Evolutionary conservation across 495 filamentous ascomycete species (phyloP).

Genomic region (Aspergillus indologenus): DNA sequence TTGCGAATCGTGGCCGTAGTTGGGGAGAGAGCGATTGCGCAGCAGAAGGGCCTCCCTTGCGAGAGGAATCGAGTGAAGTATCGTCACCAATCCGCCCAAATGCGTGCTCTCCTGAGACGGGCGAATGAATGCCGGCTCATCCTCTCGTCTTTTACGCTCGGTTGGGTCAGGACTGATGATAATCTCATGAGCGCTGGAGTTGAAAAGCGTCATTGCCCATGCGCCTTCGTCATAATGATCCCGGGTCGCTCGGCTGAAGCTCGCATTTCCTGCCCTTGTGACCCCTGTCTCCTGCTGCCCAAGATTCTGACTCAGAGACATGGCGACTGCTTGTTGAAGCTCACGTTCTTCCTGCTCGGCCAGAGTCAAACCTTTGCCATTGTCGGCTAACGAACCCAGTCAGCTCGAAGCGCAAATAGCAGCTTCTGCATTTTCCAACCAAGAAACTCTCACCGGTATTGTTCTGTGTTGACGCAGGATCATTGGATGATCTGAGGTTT

Average conservation of each 20-base stretch:
- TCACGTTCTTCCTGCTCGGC: conserved; percentile 57
- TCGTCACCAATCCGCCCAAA: conserved; percentile 68
- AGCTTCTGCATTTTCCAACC: neutral
- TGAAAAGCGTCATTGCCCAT: conserved; percentile 73
- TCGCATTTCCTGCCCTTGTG: conserved; percentile 36
- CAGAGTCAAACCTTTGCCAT: conserved; percentile 42
- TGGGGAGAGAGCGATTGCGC: conserved; percentile 43
- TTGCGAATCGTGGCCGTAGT: conserved; percentile 67
- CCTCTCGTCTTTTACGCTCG: conserved; percentile 55
- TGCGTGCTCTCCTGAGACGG: conserved; percentile 57
- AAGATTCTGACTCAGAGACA: conserved; percentile 47
- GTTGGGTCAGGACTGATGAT: conserved; percentile 57
- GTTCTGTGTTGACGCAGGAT: conserved; percentile 17
- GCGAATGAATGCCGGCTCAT: conserved; percentile 69
- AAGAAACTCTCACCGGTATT: conserved; percentile 21
- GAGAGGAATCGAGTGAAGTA: conserved; percentile 80
- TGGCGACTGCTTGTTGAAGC: conserved; percentile 55
- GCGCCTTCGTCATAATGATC: conserved; percentile 64
- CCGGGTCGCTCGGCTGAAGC: conserved; percentile 73
- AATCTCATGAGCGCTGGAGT: conserved; percentile 54
- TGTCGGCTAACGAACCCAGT: conserved; percentile 30
- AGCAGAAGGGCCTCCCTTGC: conserved; percentile 71
- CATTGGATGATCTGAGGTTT: conserved; percentile 35
- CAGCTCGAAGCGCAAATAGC: neutral
- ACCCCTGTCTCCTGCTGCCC: conserved; percentile 59